Evolutionary conservation across 257 asterid species (phyloP), one percentile per base, ranked within the genome.

Genomic region (Oldenlandia corymbosa): DNA sequence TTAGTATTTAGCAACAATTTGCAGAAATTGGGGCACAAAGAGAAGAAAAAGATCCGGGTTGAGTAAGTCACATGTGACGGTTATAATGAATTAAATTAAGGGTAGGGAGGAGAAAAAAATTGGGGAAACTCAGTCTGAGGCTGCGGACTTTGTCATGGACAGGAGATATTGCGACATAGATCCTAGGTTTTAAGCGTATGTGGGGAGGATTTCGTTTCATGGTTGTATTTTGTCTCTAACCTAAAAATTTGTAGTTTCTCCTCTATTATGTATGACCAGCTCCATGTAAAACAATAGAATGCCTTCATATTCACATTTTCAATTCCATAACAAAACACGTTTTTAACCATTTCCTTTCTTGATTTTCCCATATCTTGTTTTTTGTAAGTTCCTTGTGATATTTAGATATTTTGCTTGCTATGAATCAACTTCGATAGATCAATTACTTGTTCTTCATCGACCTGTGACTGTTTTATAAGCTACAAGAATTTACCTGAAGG

Each of bases 1-100:
- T 93, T 97, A 3, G 87, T 90, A 67, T 88, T 90, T 72, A 78
- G 88, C 69, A 87, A 78, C 80, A 93, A 79, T 75, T 68, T 93
- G 78, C 88, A 79, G 52, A 85, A 84, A 65, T 93, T 97, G 99
- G 81, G 79, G 80, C 84, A 73, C 46, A 87, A 80, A 27, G 79
- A 72, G 59, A 82, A 64, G 79, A 84, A 82, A 83, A 82, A 78
- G 80, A 32, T 48, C 27, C 53, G 66, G 62, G 55, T 51, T 50
- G 74, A 43, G 48, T 72, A 71, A 42, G 62, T 55, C 18, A 62
- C 24, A n/a, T 63, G 21, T 62, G 58, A 16, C 12, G 57, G 65
- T 10, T 46, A 58, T 58, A 71, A 51, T 37, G 71, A 66, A n/a
- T n/a, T n/a, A n/a, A 36, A 21, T 42, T 34, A 65, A 47, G 30